Evolutionary conservation across 2,329 filamentous ascomycete genomes (phyloP), one percentile per base, ranked within the genome.

Genomic region (Didymella sp.): DNA sequence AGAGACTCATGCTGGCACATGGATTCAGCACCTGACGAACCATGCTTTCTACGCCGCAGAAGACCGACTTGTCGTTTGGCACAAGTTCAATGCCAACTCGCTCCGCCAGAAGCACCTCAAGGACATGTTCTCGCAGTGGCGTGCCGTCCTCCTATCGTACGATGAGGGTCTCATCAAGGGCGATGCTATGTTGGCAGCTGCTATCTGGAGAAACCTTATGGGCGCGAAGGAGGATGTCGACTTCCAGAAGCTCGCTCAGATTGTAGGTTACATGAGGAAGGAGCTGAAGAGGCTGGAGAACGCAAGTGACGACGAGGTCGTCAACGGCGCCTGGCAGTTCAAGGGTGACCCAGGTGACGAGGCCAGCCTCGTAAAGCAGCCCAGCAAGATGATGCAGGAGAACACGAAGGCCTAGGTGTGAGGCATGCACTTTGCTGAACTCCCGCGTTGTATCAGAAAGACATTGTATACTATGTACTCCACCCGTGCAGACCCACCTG

Each of bases 31-130:
- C 79, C 84, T 99, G 61, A 86, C 95, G 43, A 93, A 99, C 79
- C 92, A 98, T 77, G 97, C 96, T 82, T 98, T 94, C 82, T 91
- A 91, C 80, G 88, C 90, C 69, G 90, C 90, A 69, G 91, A 96
- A 80, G 88, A 90, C 75, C 85, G 87, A 71, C 94, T 96, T 86
- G 89, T 90, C 60, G 81, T 90, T 60, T 85, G 88, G 73, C 94
- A 96, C 81, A 88, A 88, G 73, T 80, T 88, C 62, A 76, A 78
- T 6, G 80, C 83, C 38, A 78, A 81, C 9, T 77, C 79, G 0
- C 79, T 87, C 19, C 80, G 86, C 46, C 86, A 86, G 65, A 82
- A 82, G 62, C 86, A 87, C 62, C 77, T 88, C 46, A 96, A 97
- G 77, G 94, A 98, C 76, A 84, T 97, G 57, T 98, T 95, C 69